Evolutionary conservation across 2,329 filamentous ascomycete genomes (phyloP), one percentile per base, ranked within the genome.

Genomic region (Eutypella sp.): DNA sequence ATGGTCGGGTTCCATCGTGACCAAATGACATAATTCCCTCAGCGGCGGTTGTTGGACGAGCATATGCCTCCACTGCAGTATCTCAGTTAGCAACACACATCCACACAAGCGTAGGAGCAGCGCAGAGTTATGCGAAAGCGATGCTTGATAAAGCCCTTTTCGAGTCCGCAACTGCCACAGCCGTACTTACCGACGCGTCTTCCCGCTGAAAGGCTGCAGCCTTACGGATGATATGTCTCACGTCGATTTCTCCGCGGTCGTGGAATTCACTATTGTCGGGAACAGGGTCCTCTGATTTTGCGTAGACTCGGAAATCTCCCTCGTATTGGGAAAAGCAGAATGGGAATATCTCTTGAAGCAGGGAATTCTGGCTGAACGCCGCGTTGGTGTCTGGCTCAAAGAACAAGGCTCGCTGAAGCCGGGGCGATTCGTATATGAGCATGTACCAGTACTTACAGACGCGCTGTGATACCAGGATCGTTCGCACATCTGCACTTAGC

Each of bases 361-460:
- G 34, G 6, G 45, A 45, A 27, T 47, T 47, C 20, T 16, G 24
- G 2, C n/a, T 22, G 16, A 22, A 27, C 5, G 27, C 22, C 20
- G 41, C 29, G 16, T 6, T 36, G 16, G 37, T n/a, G 22, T 51
- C 43, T 3, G 41, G 20, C 9, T 4, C 10, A 45, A 51, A 43
- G 41, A 47, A 49, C 18, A 53, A 44, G 23, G 39, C 24, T n/a
- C 34, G 44, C 33, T 53, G 51, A 10, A 49, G 44, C 5, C 9
- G 31, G n/a, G 36, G 20, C 7, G 48, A 49, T 8, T 19, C 20
- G 5, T 19, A n/a, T 10, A 51, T 42, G 8, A 46, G 24, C 16
- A 20, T 25, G 27, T 46, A 24, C 39, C 43, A 49, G 45, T 8
- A 36, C 15, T 24, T 46, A 40, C 24, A 31, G 11, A 46, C 46